phyloP scores from a whole-genome alignment of 305 asterid species.

The Plantago rigida region DNA sequence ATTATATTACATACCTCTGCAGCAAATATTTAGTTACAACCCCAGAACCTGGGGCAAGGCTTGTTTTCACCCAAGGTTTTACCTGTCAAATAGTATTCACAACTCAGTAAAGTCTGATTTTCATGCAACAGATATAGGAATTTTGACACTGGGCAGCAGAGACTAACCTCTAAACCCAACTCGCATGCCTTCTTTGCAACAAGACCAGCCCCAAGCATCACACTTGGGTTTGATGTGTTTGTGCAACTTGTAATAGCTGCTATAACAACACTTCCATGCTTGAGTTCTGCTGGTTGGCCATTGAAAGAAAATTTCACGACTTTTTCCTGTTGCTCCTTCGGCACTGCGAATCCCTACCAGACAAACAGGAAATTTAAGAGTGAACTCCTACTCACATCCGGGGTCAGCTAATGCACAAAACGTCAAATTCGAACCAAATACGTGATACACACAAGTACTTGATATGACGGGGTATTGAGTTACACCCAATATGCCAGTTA shows the following conservation, averaged over 20 bases:
- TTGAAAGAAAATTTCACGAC: constrained; percentile 53
- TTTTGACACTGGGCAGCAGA: constrained; percentile 14
- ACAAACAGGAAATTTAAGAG: constrained; percentile 4
- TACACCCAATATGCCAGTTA: too few species aligned
- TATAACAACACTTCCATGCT: constrained; percentile 76
- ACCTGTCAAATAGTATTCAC: constrained; percentile 40
- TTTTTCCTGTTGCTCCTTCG: constrained; percentile 59
- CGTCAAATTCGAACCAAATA: too few species aligned
- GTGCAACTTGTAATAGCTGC: constrained; percentile 86
- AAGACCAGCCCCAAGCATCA: constrained; percentile 88
- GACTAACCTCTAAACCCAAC: constrained; percentile 69
- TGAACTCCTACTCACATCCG: not conserved
- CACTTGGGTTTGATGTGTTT: constrained; percentile 83
- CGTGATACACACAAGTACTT: too few species aligned
- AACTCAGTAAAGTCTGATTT: constrained; percentile 7
- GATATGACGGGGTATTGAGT: too few species aligned
- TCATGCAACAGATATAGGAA: not conserved
- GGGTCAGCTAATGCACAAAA: too few species aligned
- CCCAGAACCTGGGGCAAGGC: constrained; percentile 86
- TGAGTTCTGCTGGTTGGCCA: constrained; percentile 65
- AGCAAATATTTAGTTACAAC: constrained; percentile 71
- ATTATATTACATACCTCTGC: constrained; percentile 42
- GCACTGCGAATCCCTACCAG: constrained; percentile 63
- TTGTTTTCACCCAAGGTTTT: constrained; percentile 82
- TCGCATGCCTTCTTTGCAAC: constrained; percentile 86